Evolutionary conservation across 2,329 filamentous ascomycete species (phyloP).

Genomic region (Colletotrichum sublineola): DNA sequence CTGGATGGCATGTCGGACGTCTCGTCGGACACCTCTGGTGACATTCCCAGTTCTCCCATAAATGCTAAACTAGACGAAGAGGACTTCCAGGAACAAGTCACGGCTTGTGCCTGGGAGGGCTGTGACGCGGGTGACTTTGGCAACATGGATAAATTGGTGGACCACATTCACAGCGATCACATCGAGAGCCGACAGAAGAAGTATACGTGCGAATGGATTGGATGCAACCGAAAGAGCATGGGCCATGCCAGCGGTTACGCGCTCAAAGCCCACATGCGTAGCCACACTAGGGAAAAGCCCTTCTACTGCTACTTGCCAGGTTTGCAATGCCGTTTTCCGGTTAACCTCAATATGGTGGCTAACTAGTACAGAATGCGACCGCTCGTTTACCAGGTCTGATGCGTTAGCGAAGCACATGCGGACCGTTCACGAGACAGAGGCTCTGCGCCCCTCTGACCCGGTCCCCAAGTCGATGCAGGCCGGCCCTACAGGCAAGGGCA

Average conservation of each 20-base stretch:
- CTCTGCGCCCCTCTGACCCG: slow-evolving; percentile 82
- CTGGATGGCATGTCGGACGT: slow-evolving; percentile 77
- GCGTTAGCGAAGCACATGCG: slow-evolving; percentile 98
- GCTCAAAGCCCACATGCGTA: slow-evolving; percentile 96
- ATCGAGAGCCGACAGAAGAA: slow-evolving; percentile 95
- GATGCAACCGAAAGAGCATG: slow-evolving; percentile 88
- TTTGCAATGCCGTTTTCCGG: slow-evolving; percentile 56
- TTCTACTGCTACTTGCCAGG: slow-evolving; percentile 97
- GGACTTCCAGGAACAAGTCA: slow-evolving; percentile 82
- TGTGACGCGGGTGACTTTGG: slow-evolving; percentile 78
- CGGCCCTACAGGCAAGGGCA: slow-evolving; percentile 60
- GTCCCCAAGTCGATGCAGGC: slow-evolving; percentile 77
- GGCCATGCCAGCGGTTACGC: slow-evolving; percentile 96
- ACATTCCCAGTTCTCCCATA: slow-evolving; percentile 79
- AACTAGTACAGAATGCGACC: slow-evolving; percentile 83
- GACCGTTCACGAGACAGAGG: slow-evolving; percentile 97
- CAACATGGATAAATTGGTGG: slow-evolving; percentile 85
- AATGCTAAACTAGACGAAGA: slow-evolving; percentile 79
- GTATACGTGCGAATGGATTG: slow-evolving; percentile 98
- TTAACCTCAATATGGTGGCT: slow-evolving; percentile 28
- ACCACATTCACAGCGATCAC: slow-evolving; percentile 92
- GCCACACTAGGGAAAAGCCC: slow-evolving; percentile 97
- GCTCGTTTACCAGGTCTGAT: slow-evolving; percentile 95
- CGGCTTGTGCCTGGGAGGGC: slow-evolving; percentile 82
- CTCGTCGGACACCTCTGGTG: slow-evolving; percentile 91